A percentile compares a stretch with the other conserved stretches of the same genome.
phyloP scores from a whole-genome alignment of 208 protist species.

The Leishmania arabica region DNA sequence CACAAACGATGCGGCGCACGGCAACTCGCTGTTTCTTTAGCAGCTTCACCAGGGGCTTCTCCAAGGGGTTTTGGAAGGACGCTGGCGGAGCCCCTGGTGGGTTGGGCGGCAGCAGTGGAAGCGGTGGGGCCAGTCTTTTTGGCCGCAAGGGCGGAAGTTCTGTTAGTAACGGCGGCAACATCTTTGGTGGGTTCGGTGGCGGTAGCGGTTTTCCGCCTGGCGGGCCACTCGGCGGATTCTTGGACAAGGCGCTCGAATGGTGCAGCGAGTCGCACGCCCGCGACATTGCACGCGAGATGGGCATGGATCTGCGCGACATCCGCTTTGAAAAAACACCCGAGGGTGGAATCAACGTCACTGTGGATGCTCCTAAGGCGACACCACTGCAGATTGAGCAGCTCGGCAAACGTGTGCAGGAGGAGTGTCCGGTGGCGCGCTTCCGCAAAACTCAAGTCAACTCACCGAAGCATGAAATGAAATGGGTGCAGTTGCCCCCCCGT shows the following conservation, averaged over 20 bases:
- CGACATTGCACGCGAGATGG: constrained; percentile 72
- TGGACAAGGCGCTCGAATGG: constrained; percentile 87
- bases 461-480: constrained; percentile 76
- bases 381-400: constrained; percentile 86
- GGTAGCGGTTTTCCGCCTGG: constrained; percentile 29
- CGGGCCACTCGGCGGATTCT: constrained; percentile 65
- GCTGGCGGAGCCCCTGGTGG: constrained; percentile 7
- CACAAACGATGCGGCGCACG: constrained; percentile 37
- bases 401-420: constrained; percentile 82
- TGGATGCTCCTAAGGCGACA: constrained; percentile 84
- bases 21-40: constrained; percentile 38
- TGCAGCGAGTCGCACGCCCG: constrained; percentile 82
- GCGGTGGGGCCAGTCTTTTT: constrained; percentile 24
- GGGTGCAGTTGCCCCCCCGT: constrained; percentile 69
- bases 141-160: constrained; percentile 15
- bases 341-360: constrained; percentile 76
- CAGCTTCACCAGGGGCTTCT: constrained; percentile 48
- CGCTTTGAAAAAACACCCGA: constrained; percentile 73
- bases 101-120: constrained; percentile 8
- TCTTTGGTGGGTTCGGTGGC: constrained; percentile 9
- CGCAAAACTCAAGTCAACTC: constrained; percentile 71
- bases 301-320: constrained; percentile 79
- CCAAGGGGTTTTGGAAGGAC: constrained; percentile 44
- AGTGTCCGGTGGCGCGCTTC: constrained; percentile 89
- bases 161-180: constrained; percentile 3